phyloP scores from a whole-genome alignment of 257 asterid genomes.

The Sherardia arvensis region DNA sequence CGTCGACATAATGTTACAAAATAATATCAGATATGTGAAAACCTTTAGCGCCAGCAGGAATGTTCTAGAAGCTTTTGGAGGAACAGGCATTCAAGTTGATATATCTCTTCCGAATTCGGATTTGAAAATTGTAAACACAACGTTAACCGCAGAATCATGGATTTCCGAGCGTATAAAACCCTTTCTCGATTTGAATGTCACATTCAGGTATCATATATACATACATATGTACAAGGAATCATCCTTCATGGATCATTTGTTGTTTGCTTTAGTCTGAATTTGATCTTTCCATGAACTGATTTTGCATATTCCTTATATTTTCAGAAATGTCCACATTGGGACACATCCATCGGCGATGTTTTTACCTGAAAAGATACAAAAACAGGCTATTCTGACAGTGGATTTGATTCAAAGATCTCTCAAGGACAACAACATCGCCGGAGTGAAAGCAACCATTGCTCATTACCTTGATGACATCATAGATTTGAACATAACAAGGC shows the following conservation, averaged over 20 bases:
- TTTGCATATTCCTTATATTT: not conserved
- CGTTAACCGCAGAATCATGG: not conserved
- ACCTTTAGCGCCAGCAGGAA: not conserved
- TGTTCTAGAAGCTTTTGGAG: constrained; percentile 7
- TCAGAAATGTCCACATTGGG: constrained; percentile 7
- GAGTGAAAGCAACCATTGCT: not conserved
- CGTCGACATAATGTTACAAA: too few relatives aligned
- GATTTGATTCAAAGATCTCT: not conserved
- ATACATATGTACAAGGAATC: too few relatives aligned
- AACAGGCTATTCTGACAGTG: not conserved
- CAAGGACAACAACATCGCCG: not conserved
- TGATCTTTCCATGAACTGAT: not conserved
- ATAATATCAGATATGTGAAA: constrained; percentile 5
- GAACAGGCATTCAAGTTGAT: not conserved
- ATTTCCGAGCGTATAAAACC: not conserved
- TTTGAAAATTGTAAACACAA: fast-evolving
- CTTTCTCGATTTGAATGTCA: not conserved
- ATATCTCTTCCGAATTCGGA: constrained; percentile 4
- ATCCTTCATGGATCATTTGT: too few relatives aligned
- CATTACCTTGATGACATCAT: not conserved
- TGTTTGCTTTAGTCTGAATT: too few relatives aligned
- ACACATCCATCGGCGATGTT: not conserved
- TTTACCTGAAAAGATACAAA: not conserved
- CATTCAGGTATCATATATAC: not conserved
- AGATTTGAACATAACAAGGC: not conserved